Base-by-base conservation (phyloP, 1,139 yeast species). In the Suhomyces bribrorum region DNA sequence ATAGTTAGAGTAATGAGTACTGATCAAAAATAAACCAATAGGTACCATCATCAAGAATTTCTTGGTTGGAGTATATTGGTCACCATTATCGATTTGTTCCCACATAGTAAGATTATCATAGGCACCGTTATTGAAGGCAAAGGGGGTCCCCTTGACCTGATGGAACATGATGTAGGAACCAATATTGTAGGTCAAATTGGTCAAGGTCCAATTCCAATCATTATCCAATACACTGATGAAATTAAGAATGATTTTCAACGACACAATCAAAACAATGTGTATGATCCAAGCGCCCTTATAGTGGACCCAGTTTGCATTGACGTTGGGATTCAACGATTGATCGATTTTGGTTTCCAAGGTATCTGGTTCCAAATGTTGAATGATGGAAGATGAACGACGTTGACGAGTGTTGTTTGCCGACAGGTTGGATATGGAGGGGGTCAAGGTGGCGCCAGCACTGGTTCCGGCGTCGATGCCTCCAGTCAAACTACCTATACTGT, bases 31-130 rank as follows among this genome's bases (percentile, higher is more conserved):
- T 55, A 92, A 73, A 7, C 81, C 83, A 49, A 92, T 86, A 27
- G 98, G 98, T 12, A 92, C 96, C 43, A 87, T 81, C 69, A 90
- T 78, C 52, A 92, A 71, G 57, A 89, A 92, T 64, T 92, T 92
- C 71, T 92, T 89, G 18, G 96, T 83, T 5, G 98, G 98, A 0
- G 98, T 92, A 61, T 90, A 92, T 61, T 89, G 95, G 58, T 89
- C 97, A 45, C 97, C 98, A 54, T 90, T 84, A 62, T 92, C 97
- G 48, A 92, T 84, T 64, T 92, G 98, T 64, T 92, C 98, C 98
- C 98, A 92, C 97, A 92, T 87, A 20, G 97, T 92, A 53, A 92
- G 75, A 57, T 88, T 84, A 61, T 92, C 98, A 62, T 86, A 92
- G 0, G 97, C 97, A 30, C 98, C 98, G 27, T 88, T 84, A 59